Evolutionary conservation across 139 green algal genomes (phyloP).

Genomic region (Ettlia oleoabundans): DNA sequence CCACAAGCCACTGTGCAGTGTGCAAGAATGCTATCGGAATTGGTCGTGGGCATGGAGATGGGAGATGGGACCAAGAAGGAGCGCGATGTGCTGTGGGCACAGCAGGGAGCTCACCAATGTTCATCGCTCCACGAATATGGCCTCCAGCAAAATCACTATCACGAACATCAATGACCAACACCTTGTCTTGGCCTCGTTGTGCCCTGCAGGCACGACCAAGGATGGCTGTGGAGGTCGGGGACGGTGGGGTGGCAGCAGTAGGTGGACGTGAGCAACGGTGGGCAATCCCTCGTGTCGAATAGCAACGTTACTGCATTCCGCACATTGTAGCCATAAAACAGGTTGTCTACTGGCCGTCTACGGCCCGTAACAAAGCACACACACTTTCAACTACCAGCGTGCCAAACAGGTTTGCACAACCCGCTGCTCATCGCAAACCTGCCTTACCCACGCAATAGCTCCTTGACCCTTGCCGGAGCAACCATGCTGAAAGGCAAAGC

Average conservation of each 20-base stretch:
- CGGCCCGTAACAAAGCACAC: too few species aligned
- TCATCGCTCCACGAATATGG: constrained; percentile 17
- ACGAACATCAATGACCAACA: constrained; percentile 9
- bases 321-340: too few species aligned
- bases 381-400: too few species aligned
- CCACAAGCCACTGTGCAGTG: background rate
- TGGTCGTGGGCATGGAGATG: background rate
- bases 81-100: background rate
- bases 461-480: background rate
- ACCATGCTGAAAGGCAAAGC: background rate
- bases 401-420: too few species aligned
- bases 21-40: background rate
- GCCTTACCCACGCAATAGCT: background rate
- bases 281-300: too few species aligned
- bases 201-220: background rate
- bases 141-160: constrained; percentile 24
- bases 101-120: background rate
- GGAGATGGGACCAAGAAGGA: too few species aligned
- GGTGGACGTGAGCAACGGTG: too few species aligned
- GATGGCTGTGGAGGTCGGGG: background rate
- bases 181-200: background rate
- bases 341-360: too few species aligned
- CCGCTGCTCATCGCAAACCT: background rate
- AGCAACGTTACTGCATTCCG: too few species aligned
- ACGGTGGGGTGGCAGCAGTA: background rate